Base-by-base conservation (phyloP, 1,139 yeast genomes). In the Blastobotrys serpentis region DNA sequence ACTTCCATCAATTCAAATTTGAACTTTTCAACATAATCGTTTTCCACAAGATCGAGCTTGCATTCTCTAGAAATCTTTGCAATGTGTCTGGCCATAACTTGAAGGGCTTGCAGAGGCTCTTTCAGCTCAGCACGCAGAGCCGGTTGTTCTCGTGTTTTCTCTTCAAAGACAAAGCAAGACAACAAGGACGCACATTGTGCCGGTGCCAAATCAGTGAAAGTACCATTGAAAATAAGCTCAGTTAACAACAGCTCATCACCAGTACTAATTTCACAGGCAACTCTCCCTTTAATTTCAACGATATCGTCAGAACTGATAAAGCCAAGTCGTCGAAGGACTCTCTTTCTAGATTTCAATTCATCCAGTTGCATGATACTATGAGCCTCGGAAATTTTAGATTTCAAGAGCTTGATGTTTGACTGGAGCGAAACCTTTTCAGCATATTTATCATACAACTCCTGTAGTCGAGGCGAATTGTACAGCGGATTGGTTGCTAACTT, bases 111-210 rank as follows among this genome's bases (percentile, higher is more conserved):
- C 62, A 86, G 76, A 2, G 98, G 98, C 61, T 88, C 96, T 14
- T 92, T 82, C 49, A 94, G 75, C 59, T 89, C 96, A 0, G 95
- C 89, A 57, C 86, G 81, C 58, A 92, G 74, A 57, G 90, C 76
- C 43, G 96, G 96, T 0, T 81, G 78, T 64, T 89, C 97, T 65
- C 87, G 88, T 45, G 95, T 87, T 64, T 94, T 81, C 66, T 92
- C 99, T 67, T 92, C 97, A 77, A 92, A 94, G 2, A 94, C 98
- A 71, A 92, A 92, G 67, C 97, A 88, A 33, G 97, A 88, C 47
- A 94, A 71, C 46, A 94, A 70, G 0, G 97, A 89, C 5, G 97
- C 97, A 67, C 95, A 82, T 65, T 89, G 97, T 60, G 87, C 96
- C 2, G 96, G 84, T 2, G 81, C 75, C 54, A 94, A 73, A 45